Percentiles rank a stretch among this genome's conserved stretches.
Evolutionary conservation across 2,329 filamentous ascomycete genomes (phyloP).

Genomic region (Dactylellina sp.): DNA sequence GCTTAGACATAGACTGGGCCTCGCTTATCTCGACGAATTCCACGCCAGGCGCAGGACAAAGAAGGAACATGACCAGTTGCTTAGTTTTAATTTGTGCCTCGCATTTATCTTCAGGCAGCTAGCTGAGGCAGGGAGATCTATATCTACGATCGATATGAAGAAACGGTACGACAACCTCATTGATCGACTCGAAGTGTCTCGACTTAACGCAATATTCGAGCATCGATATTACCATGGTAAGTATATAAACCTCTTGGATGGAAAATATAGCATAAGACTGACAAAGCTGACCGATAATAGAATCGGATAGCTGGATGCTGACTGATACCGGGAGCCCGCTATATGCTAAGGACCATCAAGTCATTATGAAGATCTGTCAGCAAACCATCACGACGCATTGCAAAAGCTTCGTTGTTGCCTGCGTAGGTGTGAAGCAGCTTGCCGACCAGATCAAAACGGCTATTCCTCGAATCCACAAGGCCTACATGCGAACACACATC

Average conservation of each 20-base stretch:
- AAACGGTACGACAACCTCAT: neutral
- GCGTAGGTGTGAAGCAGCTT: neutral
- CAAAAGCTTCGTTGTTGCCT: neutral
- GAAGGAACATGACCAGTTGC: neutral
- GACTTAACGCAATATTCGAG: neutral
- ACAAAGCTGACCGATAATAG: too few relatives aligned
- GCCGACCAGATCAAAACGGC: neutral
- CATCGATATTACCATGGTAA: neutral
- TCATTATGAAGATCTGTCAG: conserved; percentile 10
- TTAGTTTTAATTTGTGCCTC: neutral
- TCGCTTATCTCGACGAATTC: too few relatives aligned
- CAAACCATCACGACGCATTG: neutral
- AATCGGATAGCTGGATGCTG: conserved; percentile 2
- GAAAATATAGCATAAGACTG: too few relatives aligned
- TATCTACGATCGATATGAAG: neutral
- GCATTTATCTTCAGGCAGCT: neutral
- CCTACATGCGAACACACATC: too few relatives aligned
- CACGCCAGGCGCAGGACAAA: too few relatives aligned
- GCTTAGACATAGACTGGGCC: too few relatives aligned
- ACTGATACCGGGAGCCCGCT: conserved; percentile 5
- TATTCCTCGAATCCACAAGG: neutral
- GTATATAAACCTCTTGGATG: neutral
- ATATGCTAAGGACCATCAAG: neutral
- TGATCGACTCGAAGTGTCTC: neutral
- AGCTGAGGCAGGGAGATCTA: neutral